These are phyloP conservation scores for Oryza punctata DNA, from an alignment of 176 grass and related monocot species.

Conservation along the genomic window DNA sequence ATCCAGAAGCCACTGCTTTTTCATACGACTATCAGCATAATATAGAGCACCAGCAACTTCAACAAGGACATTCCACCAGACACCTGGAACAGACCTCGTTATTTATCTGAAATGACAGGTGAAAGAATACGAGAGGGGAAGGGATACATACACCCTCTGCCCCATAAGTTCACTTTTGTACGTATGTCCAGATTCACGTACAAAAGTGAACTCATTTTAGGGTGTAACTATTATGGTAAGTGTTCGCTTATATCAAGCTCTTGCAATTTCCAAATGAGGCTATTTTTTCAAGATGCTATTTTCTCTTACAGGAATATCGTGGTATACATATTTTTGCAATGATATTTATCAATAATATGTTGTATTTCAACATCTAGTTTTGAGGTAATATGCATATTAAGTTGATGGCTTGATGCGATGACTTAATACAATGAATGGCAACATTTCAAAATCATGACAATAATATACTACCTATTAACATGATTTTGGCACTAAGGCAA, in stretches of 20 bases:
- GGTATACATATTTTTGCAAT: background rate
- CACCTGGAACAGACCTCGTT: slow-evolving; percentile 49
- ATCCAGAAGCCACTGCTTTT: slow-evolving; percentile 92
- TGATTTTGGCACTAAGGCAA: background rate
- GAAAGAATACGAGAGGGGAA: background rate
- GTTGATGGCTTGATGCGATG: background rate
- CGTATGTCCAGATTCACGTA: too few species aligned
- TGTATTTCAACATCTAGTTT: background rate
- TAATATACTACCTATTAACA: background rate
- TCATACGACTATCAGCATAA: slow-evolving; percentile 47
- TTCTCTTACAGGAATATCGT: background rate
- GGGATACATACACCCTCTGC: background rate
- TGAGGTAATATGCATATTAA: background rate
- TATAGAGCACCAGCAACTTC: slow-evolving; percentile 66
- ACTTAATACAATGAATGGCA: background rate
- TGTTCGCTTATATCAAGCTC: background rate
- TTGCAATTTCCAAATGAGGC: background rate
- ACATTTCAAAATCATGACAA: background rate
- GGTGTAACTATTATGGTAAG: background rate
- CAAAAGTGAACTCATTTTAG: too few species aligned
- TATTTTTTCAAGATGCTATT: background rate
- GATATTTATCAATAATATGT: background rate
- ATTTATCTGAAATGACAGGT: background rate
- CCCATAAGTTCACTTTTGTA: too few species aligned
- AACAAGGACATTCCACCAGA: slow-evolving; percentile 86